Conservation (phyloP, 129 eudicot species). For the Saposhnikovia divaricata region DNA sequence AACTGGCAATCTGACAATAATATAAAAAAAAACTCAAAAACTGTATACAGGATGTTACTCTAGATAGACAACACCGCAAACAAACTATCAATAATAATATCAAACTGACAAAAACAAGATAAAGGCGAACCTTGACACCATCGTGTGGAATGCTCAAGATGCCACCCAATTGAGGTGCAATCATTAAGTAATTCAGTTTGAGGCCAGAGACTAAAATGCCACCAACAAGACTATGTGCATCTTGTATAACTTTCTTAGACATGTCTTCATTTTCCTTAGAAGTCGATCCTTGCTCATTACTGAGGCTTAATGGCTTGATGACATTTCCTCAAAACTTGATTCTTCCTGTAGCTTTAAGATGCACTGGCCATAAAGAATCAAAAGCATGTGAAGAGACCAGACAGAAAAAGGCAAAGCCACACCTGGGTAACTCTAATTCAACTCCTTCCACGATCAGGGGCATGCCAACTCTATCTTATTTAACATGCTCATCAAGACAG, state of each 20-base stretch:
- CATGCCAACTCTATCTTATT: constrained; percentile 32
- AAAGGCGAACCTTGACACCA: constrained; percentile 60
- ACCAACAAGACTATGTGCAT: constrained; percentile 56
- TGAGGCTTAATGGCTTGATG: constrained; percentile 20
- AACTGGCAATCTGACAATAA: too few relatives aligned
- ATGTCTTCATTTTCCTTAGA: too few relatives aligned
- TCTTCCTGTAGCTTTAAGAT: constrained; percentile 89
- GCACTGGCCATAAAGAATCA: constrained; percentile 80
- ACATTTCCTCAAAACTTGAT: constrained; percentile 91
- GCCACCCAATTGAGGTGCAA: constrained; percentile 98
- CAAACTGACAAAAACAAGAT: neutral
- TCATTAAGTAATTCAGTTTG: constrained; percentile 86
- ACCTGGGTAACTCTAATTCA: constrained; percentile 85
- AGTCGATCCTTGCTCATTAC: too few relatives aligned
- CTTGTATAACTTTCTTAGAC: neutral
- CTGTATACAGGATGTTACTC: neutral
- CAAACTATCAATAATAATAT: neutral
- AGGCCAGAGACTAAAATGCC: constrained; percentile 87
- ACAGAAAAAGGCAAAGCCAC: constrained; percentile 80
- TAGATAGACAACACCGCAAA: neutral
- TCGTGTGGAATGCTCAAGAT: constrained; percentile 52
- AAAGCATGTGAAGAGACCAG: constrained; percentile 68
- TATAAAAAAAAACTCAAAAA: too few relatives aligned
- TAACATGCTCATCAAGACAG: constrained; percentile 50
- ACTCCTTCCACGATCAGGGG: constrained; percentile 78